Percentiles rank a stretch among this genome's conserved stretches.
phyloP scores from a whole-genome alignment of 2,329 filamentous ascomycete species.

The Aureobasidium pullulans region DNA sequence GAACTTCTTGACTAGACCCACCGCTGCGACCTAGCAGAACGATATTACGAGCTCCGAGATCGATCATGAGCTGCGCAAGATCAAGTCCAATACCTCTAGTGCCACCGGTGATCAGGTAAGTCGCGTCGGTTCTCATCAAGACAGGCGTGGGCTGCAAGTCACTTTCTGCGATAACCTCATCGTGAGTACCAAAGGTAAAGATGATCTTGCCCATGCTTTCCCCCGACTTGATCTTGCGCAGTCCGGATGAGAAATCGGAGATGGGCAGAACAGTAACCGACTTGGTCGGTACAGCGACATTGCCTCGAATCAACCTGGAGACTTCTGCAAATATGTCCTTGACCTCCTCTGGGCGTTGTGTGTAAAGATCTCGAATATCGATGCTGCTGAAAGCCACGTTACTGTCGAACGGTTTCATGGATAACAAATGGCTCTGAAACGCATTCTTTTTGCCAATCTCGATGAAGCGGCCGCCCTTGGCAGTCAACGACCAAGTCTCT shows the following conservation, averaged over 20 bases:
- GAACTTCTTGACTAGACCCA: not conserved
- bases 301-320: constrained; percentile 6
- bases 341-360: constrained; percentile 16
- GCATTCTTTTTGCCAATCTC: constrained; percentile 23
- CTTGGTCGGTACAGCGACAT: constrained; percentile 5
- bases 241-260: constrained; percentile 6
- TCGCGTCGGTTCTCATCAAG: not conserved
- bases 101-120: not conserved
- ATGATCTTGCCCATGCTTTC: not conserved
- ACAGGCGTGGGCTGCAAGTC: not conserved
- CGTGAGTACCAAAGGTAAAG: not conserved
- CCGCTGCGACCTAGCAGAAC: not conserved
- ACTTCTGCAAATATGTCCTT: constrained; percentile 16
- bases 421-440: constrained; percentile 16
- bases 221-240: not conserved
- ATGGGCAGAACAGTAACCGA: constrained; percentile 16
- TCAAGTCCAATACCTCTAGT: not conserved
- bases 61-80: not conserved
- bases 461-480: constrained; percentile 26
- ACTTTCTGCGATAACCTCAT: not conserved
- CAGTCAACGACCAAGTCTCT: constrained; percentile 23
- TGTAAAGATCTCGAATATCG: constrained; percentile 11
- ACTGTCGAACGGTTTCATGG: constrained; percentile 16
- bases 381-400: constrained; percentile 14
- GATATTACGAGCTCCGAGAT: not conserved